Evolutionary conservation across 2,329 filamentous ascomycete species (phyloP).

Genomic region (Talaromyces sp.): DNA sequence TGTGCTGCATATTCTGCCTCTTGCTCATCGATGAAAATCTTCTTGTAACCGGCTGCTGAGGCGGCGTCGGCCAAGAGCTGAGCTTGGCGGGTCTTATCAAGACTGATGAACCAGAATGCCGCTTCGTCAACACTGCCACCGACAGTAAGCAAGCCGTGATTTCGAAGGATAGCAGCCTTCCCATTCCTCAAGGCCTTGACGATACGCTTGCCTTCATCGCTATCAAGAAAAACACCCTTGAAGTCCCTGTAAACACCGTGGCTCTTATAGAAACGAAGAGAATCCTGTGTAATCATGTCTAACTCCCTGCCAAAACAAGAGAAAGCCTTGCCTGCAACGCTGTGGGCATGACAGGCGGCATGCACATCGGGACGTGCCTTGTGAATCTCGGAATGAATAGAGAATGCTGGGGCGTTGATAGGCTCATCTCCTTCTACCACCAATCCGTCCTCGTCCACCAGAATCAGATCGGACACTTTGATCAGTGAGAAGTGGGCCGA

Average conservation of each 20-base stretch:
- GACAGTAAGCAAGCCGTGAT: slow-evolving; percentile 55
- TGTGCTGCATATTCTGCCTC: neutral
- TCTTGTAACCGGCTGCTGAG: neutral
- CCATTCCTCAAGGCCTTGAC: slow-evolving; percentile 48
- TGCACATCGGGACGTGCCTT: slow-evolving; percentile 33
- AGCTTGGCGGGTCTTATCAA: slow-evolving; percentile 29
- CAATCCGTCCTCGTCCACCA: slow-evolving; percentile 45
- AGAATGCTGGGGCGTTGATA: slow-evolving; percentile 50
- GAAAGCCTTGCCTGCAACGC: slow-evolving; percentile 49
- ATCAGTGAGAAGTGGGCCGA: slow-evolving; percentile 48
- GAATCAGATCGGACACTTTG: slow-evolving; percentile 43
- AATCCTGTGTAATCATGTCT: slow-evolving; percentile 51
- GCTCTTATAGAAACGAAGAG: slow-evolving; percentile 40
- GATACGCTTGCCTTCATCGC: slow-evolving; percentile 53
- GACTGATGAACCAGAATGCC: neutral
- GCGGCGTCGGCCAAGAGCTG: slow-evolving; percentile 20
- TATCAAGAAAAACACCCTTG: slow-evolving; percentile 54
- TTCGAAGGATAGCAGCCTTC: slow-evolving; percentile 56
- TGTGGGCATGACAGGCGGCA: slow-evolving; percentile 48
- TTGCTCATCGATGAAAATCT: neutral
- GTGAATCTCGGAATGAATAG: slow-evolving; percentile 44
- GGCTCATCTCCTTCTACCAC: slow-evolving; percentile 43
- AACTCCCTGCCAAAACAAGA: slow-evolving; percentile 47
- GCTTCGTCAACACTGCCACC: slow-evolving; percentile 32
- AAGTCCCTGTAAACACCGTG: slow-evolving; percentile 49